These are phyloP conservation scores for Boletus subluridellus DNA, from an alignment of 1,284 basidiomycete genomes.

Conservation along the genomic window DNA sequence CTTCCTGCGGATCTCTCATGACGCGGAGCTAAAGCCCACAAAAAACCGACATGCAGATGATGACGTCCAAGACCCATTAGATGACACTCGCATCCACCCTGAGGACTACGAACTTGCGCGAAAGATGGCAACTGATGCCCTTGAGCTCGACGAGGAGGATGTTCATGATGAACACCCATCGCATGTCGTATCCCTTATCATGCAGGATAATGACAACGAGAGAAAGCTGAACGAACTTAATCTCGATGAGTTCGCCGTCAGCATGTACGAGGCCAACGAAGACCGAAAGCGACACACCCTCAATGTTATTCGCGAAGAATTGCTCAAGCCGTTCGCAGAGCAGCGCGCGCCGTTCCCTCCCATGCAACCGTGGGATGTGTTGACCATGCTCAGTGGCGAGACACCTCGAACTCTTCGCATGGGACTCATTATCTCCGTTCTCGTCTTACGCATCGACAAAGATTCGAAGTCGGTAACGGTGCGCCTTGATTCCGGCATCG, in stretches of 20 bases:
- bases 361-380: conserved; percentile 75
- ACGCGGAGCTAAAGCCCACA: conserved; percentile 54
- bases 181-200: conserved; percentile 79
- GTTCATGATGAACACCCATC: conserved; percentile 88
- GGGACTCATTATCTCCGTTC: conserved; percentile 83
- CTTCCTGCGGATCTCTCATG: conserved; percentile 85
- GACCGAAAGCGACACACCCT: conserved; percentile 87
- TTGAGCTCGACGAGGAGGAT: conserved; percentile 95
- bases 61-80: conserved; percentile 82
- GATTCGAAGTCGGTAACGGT: conserved; percentile 51
- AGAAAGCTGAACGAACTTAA: conserved; percentile 89
- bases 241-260: conserved; percentile 94
- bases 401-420: conserved; percentile 74
- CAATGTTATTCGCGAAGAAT: conserved; percentile 84
- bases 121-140: conserved; percentile 97
- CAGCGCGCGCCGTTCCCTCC: conserved; percentile 65
- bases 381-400: conserved; percentile 96
- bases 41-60: conserved; percentile 73
- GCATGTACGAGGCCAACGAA: conserved; percentile 78
- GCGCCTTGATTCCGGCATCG: conserved; percentile 89
- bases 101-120: conserved; percentile 97
- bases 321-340: conserved; percentile 86
- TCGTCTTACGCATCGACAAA: conserved; percentile 57
- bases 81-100: conserved; percentile 94
- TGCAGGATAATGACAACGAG: conserved; percentile 78